phyloP scores from a whole-genome alignment of 768 basidiomycete species.

The Auriscalpium vulgare region DNA sequence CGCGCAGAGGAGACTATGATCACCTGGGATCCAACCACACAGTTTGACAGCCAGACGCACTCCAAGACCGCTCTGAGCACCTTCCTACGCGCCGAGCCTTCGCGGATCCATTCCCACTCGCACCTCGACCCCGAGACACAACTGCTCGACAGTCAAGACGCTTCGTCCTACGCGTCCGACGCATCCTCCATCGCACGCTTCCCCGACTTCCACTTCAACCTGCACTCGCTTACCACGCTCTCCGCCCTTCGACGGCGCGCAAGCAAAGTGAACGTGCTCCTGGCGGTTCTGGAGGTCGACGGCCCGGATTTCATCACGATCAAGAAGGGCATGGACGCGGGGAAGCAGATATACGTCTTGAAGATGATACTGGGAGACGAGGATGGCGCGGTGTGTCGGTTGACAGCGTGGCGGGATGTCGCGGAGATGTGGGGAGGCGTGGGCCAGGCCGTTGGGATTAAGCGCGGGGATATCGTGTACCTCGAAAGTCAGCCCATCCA shows the following conservation, averaged over 20 bases:
- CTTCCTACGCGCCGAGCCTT: constrained; percentile 16
- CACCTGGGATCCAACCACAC: constrained; percentile 8
- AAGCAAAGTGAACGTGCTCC: constrained; percentile 47
- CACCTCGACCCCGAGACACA: constrained; percentile 7
- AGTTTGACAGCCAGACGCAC: not conserved
- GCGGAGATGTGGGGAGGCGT: constrained; percentile 67
- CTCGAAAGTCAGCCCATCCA: constrained; percentile 44
- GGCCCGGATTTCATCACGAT: constrained; percentile 62
- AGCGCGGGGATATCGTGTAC: constrained; percentile 65
- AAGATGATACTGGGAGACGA: constrained; percentile 73
- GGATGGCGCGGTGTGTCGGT: constrained; percentile 54
- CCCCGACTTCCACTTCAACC: constrained; percentile 65
- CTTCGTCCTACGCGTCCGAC: constrained; percentile 48
- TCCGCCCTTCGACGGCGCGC: constrained; percentile 24
- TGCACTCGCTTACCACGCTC: constrained; percentile 51
- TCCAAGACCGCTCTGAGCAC: constrained; percentile 1
- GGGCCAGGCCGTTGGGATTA: constrained; percentile 35
- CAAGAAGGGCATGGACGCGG: constrained; percentile 64
- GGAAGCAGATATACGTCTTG: constrained; percentile 58
- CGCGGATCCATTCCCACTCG: not conserved
- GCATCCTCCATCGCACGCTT: constrained; percentile 67
- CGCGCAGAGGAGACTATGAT: constrained; percentile 6
- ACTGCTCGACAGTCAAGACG: constrained; percentile 26
- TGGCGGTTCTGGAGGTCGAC: constrained; percentile 68
- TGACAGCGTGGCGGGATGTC: constrained; percentile 73